A percentile compares a stretch with the other conserved stretches of the same genome.
phyloP scores from a whole-genome alignment of 352 stramenopile genomes.

The Phytophthora nicotianae region DNA sequence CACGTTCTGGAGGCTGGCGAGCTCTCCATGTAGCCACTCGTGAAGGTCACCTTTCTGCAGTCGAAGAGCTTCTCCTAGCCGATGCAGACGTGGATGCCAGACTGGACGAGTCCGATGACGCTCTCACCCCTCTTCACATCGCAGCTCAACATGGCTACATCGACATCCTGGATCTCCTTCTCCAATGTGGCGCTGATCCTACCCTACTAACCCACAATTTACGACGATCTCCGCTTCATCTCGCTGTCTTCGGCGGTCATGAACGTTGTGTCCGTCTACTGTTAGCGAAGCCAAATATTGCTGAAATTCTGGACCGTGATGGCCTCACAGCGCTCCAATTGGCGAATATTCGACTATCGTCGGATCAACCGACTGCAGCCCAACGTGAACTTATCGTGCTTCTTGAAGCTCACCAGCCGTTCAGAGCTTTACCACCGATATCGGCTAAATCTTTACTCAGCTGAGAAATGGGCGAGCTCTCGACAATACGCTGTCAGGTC shows the following conservation, averaged over 20 bases:
- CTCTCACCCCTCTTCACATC: conserved; percentile 42
- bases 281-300: conserved; percentile 13
- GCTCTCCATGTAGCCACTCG: conserved; percentile 45
- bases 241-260: conserved; percentile 28
- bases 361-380: neutral
- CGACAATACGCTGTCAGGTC: conserved; percentile 49
- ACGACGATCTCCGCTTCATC: conserved; percentile 34
- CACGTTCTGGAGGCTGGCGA: conserved; percentile 36
- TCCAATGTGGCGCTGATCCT: conserved; percentile 44
- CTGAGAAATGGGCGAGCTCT: conserved; percentile 34
- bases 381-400: conserved; percentile 32
- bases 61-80: conserved; percentile 43
- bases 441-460: conserved; percentile 37
- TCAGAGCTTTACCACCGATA: neutral
- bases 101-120: conserved; percentile 28
- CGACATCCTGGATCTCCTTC: conserved; percentile 38
- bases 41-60: conserved; percentile 28
- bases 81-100: conserved; percentile 34
- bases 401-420: conserved; percentile 27
- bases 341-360: conserved; percentile 14
- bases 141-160: conserved; percentile 26
- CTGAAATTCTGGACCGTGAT: conserved; percentile 19
- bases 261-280: conserved; percentile 30
- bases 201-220: conserved; percentile 24
- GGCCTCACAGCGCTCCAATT: conserved; percentile 40